Conservation (phyloP, 352 stramenopile genomes). For the Thalassiosira sp. region DNA sequence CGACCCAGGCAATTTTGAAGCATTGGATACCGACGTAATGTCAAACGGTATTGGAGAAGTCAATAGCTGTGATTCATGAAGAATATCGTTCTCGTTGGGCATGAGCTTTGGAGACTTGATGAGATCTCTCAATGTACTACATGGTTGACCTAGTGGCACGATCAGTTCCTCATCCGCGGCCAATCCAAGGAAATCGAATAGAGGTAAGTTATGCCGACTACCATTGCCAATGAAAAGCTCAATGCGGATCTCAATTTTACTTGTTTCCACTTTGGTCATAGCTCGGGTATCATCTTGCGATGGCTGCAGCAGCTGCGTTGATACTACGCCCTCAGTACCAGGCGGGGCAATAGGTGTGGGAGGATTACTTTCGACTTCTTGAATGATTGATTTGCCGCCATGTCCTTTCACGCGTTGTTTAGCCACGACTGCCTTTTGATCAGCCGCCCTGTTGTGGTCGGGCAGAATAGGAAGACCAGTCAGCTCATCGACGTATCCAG, state of each 20-base stretch:
- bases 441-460: background rate
- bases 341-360: background rate
- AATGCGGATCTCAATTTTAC: constrained; percentile 2
- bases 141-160: constrained; percentile 7
- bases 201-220: background rate
- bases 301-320: too few species aligned
- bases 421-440: constrained; percentile 11
- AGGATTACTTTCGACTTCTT: constrained; percentile 33
- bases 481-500: constrained; percentile 46
- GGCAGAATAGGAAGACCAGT: constrained; percentile 27
- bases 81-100: constrained; percentile 3
- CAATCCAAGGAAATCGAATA: constrained; percentile 40
- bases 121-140: constrained; percentile 9
- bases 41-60: constrained; percentile 26
- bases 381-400: constrained; percentile 43
- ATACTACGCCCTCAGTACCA: background rate
- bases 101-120: constrained; percentile 42
- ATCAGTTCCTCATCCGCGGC: constrained; percentile 4
- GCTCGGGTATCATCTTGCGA: background rate
- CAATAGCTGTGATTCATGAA: constrained; percentile 41
- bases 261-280: background rate
- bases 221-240: constrained; percentile 31
- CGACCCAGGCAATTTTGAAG: background rate
- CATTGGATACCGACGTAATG: background rate
- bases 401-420: constrained; percentile 51